A percentile compares a stretch with the other conserved stretches of the same genome.
Evolutionary conservation across 768 basidiomycete species (phyloP).

Genomic region (Termitomyces titanicus): DNA sequence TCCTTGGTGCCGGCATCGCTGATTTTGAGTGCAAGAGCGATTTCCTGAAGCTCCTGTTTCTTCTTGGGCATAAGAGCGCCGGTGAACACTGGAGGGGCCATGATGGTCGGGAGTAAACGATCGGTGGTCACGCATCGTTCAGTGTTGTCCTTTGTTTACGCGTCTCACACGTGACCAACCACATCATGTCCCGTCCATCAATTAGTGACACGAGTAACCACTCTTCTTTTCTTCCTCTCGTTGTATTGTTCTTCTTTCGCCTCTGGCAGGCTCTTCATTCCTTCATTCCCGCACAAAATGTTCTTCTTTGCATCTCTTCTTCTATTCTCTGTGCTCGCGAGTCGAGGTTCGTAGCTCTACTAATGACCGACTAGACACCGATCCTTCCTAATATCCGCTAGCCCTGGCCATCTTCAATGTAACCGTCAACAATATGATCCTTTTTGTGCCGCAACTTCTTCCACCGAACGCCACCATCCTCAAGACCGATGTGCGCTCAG

Average conservation of each 20-base stretch:
- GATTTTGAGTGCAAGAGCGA: slow-evolving; percentile 50
- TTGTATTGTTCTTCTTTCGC: slow-evolving; percentile 9
- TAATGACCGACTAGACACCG: background rate
- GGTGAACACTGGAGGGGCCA: slow-evolving; percentile 41
- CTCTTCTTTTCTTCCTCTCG: slow-evolving; percentile 5
- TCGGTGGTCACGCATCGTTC: slow-evolving; percentile 19
- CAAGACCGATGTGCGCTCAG: slow-evolving; percentile 24
- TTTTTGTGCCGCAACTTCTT: slow-evolving; percentile 46
- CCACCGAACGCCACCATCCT: slow-evolving; percentile 25
- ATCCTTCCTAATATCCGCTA: slow-evolving; percentile 2
- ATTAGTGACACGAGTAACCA: slow-evolving; percentile 7
- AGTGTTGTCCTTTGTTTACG: slow-evolving; percentile 18
- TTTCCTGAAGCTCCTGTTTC: slow-evolving; percentile 63
- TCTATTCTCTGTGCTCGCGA: slow-evolving; percentile 44
- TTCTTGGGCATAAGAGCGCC: slow-evolving; percentile 63
- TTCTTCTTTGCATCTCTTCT: slow-evolving; percentile 28
- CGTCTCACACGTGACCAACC: slow-evolving; percentile 29
- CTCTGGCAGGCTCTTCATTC: slow-evolving; percentile 24
- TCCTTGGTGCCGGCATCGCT: slow-evolving; percentile 60
- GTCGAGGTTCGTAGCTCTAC: slow-evolving; percentile 46
- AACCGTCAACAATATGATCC: slow-evolving; percentile 32
- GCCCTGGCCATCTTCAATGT: slow-evolving; percentile 48
- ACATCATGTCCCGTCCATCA: too few relatives aligned
- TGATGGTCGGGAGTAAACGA: slow-evolving; percentile 26
- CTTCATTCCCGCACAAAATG: slow-evolving; percentile 19